phyloP scores from a whole-genome alignment of 371 early-diverging fungal species.

The Dentiscutata heterogama region DNA sequence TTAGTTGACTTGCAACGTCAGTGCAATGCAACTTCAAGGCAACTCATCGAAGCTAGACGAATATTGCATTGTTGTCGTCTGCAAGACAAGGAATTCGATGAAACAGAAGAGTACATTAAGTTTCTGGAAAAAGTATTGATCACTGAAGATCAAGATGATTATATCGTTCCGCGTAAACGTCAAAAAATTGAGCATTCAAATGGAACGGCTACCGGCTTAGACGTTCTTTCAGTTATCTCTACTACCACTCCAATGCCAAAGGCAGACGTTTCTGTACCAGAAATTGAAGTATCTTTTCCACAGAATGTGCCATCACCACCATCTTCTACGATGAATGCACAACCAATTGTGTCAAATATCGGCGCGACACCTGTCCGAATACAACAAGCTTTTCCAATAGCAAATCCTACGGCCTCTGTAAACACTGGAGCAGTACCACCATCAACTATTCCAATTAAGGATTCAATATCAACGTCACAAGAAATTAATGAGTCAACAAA shows the following conservation, averaged over 20 bases:
- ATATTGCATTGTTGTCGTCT: conserved; percentile 16
- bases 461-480: conserved; percentile 11
- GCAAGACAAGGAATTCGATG: conserved; percentile 36
- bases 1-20: neutral
- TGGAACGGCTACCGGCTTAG: neutral
- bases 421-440: conserved; percentile 39
- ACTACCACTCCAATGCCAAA: neutral
- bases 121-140: conserved; percentile 30
- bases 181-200: neutral
- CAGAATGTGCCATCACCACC: neutral
- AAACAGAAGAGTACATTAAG: conserved; percentile 12
- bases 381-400: conserved; percentile 46
- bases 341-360: conserved; percentile 66
- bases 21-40: neutral
- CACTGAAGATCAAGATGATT: conserved; percentile 13
- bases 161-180: neutral
- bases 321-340: conserved; percentile 21
- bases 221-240: neutral
- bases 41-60: neutral
- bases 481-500: neutral
- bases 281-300: neutral
- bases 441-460: conserved; percentile 22
- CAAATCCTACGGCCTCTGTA: conserved; percentile 48
- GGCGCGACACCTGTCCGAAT: conserved; percentile 61
- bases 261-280: neutral